phyloP scores from a whole-genome alignment of 2,329 filamentous ascomycete genomes.

The Colletotrichum sp. region DNA sequence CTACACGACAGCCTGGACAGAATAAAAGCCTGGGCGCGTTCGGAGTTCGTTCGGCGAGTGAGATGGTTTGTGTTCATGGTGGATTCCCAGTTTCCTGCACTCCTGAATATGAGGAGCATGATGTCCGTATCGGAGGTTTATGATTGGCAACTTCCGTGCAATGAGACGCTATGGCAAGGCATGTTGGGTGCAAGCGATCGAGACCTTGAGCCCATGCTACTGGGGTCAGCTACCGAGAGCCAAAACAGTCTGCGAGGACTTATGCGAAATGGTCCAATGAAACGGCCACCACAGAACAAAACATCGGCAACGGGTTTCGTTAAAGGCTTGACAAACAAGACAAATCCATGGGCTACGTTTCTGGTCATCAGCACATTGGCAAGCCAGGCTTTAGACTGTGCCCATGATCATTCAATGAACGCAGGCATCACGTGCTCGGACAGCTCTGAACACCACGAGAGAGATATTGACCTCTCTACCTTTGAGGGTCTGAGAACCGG shows the following conservation, averaged over 20 bases:
- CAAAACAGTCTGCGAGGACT: neutral
- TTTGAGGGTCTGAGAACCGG: neutral
- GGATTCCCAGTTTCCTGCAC: neutral
- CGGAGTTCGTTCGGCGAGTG: neutral
- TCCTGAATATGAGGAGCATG: neutral
- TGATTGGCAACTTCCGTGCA: neutral
- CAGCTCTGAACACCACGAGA: neutral
- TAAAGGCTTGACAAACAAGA: neutral
- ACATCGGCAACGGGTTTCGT: neutral
- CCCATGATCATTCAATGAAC: neutral
- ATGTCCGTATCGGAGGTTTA: neutral
- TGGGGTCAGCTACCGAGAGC: neutral
- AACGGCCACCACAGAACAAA: neutral
- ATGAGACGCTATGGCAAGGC: neutral
- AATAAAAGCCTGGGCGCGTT: neutral
- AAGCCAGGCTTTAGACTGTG: neutral
- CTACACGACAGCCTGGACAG: neutral
- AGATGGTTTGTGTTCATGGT: constrained; percentile 10
- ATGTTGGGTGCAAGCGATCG: neutral
- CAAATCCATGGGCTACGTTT: neutral
- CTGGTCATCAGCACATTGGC: neutral
- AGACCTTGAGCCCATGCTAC: neutral
- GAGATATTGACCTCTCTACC: neutral
- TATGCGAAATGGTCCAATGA: neutral
- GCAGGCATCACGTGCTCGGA: neutral